Evolutionary conservation across 148 eudicot genomes (phyloP).

Genomic region (Chenopodium formosanum): DNA sequence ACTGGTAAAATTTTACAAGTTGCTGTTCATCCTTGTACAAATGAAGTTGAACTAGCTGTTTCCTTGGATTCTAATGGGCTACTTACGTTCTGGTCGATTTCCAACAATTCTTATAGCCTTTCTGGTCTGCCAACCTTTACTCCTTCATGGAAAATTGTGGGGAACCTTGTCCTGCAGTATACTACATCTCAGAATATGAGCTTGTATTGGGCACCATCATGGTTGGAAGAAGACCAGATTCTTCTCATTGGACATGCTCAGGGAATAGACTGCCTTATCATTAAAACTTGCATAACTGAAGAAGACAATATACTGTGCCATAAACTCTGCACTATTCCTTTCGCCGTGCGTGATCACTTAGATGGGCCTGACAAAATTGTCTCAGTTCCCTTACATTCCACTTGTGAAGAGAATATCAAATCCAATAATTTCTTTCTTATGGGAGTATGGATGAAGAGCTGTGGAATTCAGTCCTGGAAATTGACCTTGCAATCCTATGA

Average conservation of each 20-base stretch:
- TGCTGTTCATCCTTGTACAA: slow-evolving; percentile 58
- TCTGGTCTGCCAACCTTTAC: slow-evolving; percentile 56
- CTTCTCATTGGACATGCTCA: slow-evolving; percentile 68
- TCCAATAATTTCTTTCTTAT: slow-evolving; percentile 51
- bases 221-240: slow-evolving; percentile 46
- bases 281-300: slow-evolving; percentile 36
- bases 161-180: slow-evolving; percentile 39
- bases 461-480: slow-evolving; percentile 70
- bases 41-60: slow-evolving; percentile 59
- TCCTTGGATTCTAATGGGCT: slow-evolving; percentile 78
- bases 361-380: slow-evolving; percentile 48
- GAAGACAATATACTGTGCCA: slow-evolving; percentile 44
- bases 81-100: slow-evolving; percentile 75
- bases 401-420: slow-evolving; percentile 33
- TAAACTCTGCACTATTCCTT: slow-evolving; percentile 75
- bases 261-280: slow-evolving; percentile 68
- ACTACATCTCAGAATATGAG: slow-evolving; percentile 42
- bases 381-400: slow-evolving; percentile 62
- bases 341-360: slow-evolving; percentile 27
- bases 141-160: slow-evolving; percentile 63
- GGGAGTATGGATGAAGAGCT: slow-evolving; percentile 59
- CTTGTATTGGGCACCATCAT: slow-evolving; percentile 77
- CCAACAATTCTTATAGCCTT: slow-evolving; percentile 43
- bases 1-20: slow-evolving; percentile 68
- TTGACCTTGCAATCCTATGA: slow-evolving; percentile 54